These are phyloP conservation scores for Berberis thunbergii DNA, from an alignment of 164 flowering plant genomes.

Conservation along the genomic window DNA sequence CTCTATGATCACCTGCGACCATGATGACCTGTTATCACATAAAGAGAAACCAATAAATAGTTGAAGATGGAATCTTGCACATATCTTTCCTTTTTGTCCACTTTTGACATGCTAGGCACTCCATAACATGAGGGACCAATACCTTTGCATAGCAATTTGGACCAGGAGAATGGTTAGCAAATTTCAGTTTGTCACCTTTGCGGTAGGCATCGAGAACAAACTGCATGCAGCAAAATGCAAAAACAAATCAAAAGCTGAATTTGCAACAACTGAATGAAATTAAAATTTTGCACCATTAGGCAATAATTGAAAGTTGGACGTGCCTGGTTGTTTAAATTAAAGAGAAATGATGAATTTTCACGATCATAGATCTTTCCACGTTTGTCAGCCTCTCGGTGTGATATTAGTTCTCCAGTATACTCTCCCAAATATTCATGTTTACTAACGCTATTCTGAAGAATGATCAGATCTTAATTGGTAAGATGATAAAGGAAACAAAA, in stretches of 20 bases:
- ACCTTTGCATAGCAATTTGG: constrained; percentile 99
- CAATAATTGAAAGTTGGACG: constrained; percentile 1
- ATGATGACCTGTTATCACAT: constrained; percentile 68
- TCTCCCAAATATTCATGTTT: constrained; percentile 97
- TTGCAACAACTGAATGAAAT: background rate
- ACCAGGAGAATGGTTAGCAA: constrained; percentile 96
- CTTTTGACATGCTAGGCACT: background rate
- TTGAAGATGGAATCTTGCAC: too few relatives aligned
- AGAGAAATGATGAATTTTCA: constrained; percentile 94
- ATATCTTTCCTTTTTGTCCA: too few relatives aligned
- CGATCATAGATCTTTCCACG: constrained; percentile 99
- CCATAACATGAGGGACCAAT: background rate
- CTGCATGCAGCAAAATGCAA: constrained; percentile 29
- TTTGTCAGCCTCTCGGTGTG: constrained; percentile 97
- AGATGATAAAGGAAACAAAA: constrained; percentile 3
- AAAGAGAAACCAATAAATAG: background rate
- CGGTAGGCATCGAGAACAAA: constrained; percentile 97
- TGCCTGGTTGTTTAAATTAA: constrained; percentile 96
- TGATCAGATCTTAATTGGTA: constrained; percentile 2
- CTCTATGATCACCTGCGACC: constrained; percentile 99
- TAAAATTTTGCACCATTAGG: background rate
- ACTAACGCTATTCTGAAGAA: constrained; percentile 79
- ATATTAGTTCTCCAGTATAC: constrained; percentile 94
- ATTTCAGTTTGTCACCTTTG: constrained; percentile 93
- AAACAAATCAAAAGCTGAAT: background rate